Evolutionary conservation across 2,329 filamentous ascomycete species (phyloP).

Genomic region (Aspergillus ochraceoroseus): DNA sequence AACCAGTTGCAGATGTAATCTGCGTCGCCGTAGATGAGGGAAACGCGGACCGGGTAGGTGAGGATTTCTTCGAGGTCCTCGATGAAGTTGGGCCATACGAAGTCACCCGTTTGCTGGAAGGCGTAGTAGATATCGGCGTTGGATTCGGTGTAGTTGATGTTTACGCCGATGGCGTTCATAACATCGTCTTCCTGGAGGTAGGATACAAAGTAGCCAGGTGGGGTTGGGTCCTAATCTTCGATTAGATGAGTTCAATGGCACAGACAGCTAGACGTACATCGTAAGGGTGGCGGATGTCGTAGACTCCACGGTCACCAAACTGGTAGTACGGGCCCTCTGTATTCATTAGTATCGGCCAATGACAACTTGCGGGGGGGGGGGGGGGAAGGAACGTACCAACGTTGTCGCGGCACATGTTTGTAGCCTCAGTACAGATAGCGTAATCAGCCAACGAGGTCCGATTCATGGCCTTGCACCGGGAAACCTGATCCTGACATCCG

Average conservation of each 20-base stretch:
- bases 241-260: too few species aligned
- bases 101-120: constrained; percentile 55
- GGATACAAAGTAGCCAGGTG: constrained; percentile 55
- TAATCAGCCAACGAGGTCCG: constrained; percentile 50
- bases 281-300: constrained; percentile 57
- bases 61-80: constrained; percentile 57
- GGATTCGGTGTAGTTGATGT: constrained; percentile 55
- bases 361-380: too few species aligned
- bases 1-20: constrained; percentile 56
- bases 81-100: constrained; percentile 59
- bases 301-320: constrained; percentile 52
- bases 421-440: constrained; percentile 52
- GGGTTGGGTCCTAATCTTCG: constrained; percentile 55
- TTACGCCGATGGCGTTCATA: constrained; percentile 57
- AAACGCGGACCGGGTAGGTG: constrained; percentile 60
- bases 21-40: constrained; percentile 64
- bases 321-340: constrained; percentile 52
- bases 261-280: too few species aligned
- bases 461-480: constrained; percentile 60
- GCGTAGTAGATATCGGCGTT: constrained; percentile 43
- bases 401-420: constrained; percentile 52
- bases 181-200: constrained; percentile 60
- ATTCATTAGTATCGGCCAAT: too few species aligned
- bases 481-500: constrained; percentile 59
- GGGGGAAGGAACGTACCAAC: too few species aligned